phyloP scores from a whole-genome alignment of 2,329 filamentous ascomycete species.

The Penicillium sclerotiorum region DNA sequence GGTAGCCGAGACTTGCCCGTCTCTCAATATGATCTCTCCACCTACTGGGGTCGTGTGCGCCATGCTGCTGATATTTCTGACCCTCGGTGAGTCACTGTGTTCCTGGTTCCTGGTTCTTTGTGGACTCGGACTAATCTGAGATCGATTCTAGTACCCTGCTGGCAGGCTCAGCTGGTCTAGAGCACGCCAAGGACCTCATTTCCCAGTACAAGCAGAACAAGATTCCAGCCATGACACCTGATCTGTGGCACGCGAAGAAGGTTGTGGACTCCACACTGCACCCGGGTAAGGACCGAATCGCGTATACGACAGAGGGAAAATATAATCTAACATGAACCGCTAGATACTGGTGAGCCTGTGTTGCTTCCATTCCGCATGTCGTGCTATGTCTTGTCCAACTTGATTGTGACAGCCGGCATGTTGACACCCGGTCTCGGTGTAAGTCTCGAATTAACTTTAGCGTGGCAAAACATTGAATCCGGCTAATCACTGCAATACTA shows the following conservation, averaged over 20 bases:
- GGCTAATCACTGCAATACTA: background rate
- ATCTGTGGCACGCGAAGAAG: conserved; percentile 95
- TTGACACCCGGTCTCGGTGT: conserved; percentile 83
- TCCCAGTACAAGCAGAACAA: conserved; percentile 85
- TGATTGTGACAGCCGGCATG: conserved; percentile 96
- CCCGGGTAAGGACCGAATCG: conserved; percentile 67
- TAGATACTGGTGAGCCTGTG: conserved; percentile 90
- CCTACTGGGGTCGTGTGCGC: conserved; percentile 92
- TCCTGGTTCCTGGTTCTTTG: background rate
- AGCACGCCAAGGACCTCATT: conserved; percentile 81
- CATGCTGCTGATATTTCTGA: conserved; percentile 90
- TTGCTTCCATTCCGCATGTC: conserved; percentile 98
- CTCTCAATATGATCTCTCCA: conserved; percentile 88
- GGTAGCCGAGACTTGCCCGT: conserved; percentile 79
- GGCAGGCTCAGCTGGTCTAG: conserved; percentile 74
- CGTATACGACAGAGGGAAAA: background rate
- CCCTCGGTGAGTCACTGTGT: conserved; percentile 75
- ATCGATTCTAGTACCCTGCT: conserved; percentile 72
- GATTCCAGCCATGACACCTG: conserved; percentile 76
- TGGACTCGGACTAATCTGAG: conserved; percentile 9
- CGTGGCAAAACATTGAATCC: too few species aligned
- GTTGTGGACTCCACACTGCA: conserved; percentile 95
- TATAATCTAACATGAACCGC: background rate
- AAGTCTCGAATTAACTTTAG: too few species aligned
- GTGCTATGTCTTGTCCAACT: conserved; percentile 86